Conservation (phyloP, 495 filamentous ascomycete species). For the Penicillium soppii region DNA sequence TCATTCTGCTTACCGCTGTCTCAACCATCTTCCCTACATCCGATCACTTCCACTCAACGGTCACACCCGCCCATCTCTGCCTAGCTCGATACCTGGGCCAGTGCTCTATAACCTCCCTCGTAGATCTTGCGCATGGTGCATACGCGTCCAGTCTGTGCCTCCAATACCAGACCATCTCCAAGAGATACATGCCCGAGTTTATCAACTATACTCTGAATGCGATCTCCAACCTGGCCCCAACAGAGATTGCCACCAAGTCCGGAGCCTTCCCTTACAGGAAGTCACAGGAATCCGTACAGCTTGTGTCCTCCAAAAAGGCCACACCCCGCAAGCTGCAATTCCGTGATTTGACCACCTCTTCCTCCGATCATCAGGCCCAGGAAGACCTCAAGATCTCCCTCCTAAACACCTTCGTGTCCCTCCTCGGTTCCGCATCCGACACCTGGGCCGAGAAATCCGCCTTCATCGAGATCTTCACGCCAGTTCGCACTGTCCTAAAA, state of each 20-base stretch:
- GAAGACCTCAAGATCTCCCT: conserved; percentile 59
- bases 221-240: conserved; percentile 64
- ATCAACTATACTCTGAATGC: conserved; percentile 78
- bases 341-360: conserved; percentile 50
- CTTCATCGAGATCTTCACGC: conserved; percentile 70
- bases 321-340: conserved; percentile 39
- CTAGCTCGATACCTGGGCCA: conserved; percentile 83
- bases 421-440: conserved; percentile 59
- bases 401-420: conserved; percentile 52
- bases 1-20: conserved; percentile 79
- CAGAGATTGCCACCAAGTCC: conserved; percentile 38
- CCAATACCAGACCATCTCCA: conserved; percentile 77
- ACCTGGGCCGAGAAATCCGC: conserved; percentile 66
- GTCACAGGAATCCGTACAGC: conserved; percentile 51
- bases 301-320: conserved; percentile 29
- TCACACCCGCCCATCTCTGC: conserved; percentile 79
- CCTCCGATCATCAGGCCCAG: conserved; percentile 23
- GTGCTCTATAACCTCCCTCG: conserved; percentile 59
- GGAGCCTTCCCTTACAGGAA: conserved; percentile 65
- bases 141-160: conserved; percentile 74
- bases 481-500: conserved; percentile 53
- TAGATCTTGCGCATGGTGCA: conserved; percentile 70
- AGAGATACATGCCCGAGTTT: conserved; percentile 84
- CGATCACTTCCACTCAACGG: conserved; percentile 92
- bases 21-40: conserved; percentile 87